Base-by-base conservation (phyloP, 179 eudicot species). In the Amaranthus tricolor region DNA sequence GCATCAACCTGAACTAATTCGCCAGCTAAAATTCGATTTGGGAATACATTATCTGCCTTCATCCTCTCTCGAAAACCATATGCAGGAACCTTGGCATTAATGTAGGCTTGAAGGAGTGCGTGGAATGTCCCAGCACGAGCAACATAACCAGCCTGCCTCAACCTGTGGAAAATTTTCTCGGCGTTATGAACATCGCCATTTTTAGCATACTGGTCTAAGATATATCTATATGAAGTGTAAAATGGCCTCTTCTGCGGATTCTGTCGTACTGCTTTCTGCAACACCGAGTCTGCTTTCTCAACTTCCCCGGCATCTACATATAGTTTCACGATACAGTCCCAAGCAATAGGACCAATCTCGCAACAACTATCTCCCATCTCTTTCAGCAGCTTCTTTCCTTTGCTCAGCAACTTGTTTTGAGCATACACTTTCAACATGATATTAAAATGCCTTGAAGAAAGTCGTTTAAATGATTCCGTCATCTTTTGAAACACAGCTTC, bases 321-420 rank as follows among this genome's bases (percentile, higher is more conserved):
- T 19, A 96, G 93, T 87, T 76, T 93, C 72, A 96, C 89, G 16
- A 96, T 76, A 0, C 88, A 86, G 53, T 96, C 94, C 97, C 97
- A 96, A 11, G 91, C 81, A 77, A 62, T 15, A 0, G 99, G 97
- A 48, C 97, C 96, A 49, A 89, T 79, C 6, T 12, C 62, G 74
- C 85, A 82, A 15, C 96, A 91, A 61, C 78, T 82, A 9, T 89
- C 89, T 19, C 81, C 89, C 96, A 96, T 93, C 53, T 76, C 84
- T 68, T 86, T 89, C 79, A 93, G 81, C 6, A 96, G 88, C 78
- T 88, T 90, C 77, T 89, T 91, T 62, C 97, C 98, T 81, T 96
- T 84, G 12, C 14, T 66, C 77, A 96, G 69, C 98, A 88, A 88
- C 78, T 91, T 93, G 73, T 96, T 82, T 40, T 86, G 72, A 12